Evolutionary conservation across 257 asterid genomes (phyloP).

Genomic region (Gynochthodes officinalis): DNA sequence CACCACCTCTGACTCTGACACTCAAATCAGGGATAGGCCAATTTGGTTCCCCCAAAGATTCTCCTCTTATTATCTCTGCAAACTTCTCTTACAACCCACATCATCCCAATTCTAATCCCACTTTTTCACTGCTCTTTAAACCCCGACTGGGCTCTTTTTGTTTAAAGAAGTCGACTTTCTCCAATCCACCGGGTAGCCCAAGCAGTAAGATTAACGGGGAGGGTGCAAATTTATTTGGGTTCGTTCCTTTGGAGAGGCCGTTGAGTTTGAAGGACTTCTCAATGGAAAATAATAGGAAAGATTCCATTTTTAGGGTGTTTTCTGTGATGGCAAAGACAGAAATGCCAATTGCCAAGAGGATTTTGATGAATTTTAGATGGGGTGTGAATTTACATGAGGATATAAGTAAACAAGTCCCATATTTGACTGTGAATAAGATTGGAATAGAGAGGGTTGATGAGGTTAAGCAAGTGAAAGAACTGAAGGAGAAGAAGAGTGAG

Average conservation of each 20-base stretch:
- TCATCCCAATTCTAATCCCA: conserved; percentile 50
- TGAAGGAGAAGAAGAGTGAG: conserved; percentile 29
- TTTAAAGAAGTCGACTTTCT: conserved; percentile 55
- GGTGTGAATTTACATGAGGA: conserved; percentile 61
- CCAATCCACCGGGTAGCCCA: conserved; percentile 16
- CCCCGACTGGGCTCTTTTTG: conserved; percentile 79
- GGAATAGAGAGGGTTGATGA: conserved; percentile 57
- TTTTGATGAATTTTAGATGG: conserved; percentile 58
- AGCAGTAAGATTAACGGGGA: conserved; percentile 22
- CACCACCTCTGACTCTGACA: conserved; percentile 54
- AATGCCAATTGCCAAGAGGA: conserved; percentile 50
- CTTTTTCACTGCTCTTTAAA: conserved; percentile 62
- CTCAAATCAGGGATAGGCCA: conserved; percentile 86
- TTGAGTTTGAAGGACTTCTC: conserved; percentile 40
- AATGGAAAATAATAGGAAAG: conserved; percentile 26
- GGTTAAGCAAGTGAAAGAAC: conserved; percentile 32
- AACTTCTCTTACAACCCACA: conserved; percentile 65
- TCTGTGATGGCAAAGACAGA: conserved; percentile 58
- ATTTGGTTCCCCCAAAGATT: conserved; percentile 73
- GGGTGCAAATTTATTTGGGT: conserved; percentile 43
- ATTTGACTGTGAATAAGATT: conserved; percentile 60
- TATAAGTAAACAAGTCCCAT: conserved; percentile 46
- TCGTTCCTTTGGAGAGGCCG: conserved; percentile 66
- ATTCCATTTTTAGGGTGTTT: conserved; percentile 51
- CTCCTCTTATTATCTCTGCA: conserved; percentile 75